phyloP scores from a whole-genome alignment of 2,329 filamentous ascomycete genomes.

The Pseudogymnoascus sp. region DNA sequence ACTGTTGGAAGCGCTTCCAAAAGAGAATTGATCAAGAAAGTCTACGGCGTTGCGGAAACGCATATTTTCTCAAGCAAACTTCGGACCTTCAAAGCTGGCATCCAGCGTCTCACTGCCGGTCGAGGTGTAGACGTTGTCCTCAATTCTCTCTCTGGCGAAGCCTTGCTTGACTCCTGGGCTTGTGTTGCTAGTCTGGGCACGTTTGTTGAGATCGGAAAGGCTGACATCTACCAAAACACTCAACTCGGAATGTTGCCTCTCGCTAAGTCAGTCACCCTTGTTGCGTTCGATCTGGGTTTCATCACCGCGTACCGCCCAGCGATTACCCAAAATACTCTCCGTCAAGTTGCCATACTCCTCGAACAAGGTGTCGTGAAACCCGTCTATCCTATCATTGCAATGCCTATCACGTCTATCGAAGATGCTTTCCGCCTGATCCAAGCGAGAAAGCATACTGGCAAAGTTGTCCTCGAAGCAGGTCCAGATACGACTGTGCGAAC shows the following conservation, averaged over 20 bases:
- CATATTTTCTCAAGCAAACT: slow-evolving; percentile 23
- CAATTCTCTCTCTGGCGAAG: slow-evolving; percentile 27
- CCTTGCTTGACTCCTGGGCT: slow-evolving; percentile 27
- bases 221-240: slow-evolving; percentile 30
- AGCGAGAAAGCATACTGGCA: slow-evolving; percentile 4
- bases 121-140: slow-evolving; percentile 29
- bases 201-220: slow-evolving; percentile 35
- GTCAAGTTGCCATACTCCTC: background rate
- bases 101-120: slow-evolving; percentile 23
- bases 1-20: slow-evolving; percentile 34
- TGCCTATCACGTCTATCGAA: slow-evolving; percentile 1
- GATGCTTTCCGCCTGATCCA: slow-evolving; percentile 2
- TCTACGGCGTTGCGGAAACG: background rate
- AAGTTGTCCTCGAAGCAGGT: slow-evolving; percentile 4
- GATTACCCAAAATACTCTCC: background rate
- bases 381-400: background rate
- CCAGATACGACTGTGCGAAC: background rate
- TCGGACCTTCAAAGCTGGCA: slow-evolving; percentile 28
- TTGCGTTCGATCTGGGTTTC: background rate
- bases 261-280: background rate
- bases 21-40: slow-evolving; percentile 14
- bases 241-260: slow-evolving; percentile 11
- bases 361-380: background rate
- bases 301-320: background rate
- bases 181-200: slow-evolving; percentile 32